Conservation (phyloP, 2,329 filamentous ascomycete species). For the Didymella segeticola region DNA sequence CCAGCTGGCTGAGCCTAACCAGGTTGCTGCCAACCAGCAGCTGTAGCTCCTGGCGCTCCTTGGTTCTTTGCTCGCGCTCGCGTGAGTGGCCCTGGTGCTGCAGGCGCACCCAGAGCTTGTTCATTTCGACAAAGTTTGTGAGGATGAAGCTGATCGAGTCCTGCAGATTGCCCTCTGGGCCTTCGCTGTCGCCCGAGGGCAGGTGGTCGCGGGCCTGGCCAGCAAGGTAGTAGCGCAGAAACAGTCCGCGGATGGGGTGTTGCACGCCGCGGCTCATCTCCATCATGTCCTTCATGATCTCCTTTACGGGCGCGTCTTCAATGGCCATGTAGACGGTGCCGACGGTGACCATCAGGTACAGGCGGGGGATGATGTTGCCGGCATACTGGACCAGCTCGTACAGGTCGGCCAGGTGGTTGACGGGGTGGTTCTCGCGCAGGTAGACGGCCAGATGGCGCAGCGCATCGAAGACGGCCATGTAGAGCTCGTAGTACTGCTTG, state of each 20-base stretch:
- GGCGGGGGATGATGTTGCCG: slow-evolving; percentile 92
- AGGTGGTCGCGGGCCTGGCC: slow-evolving; percentile 92
- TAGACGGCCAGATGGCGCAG: slow-evolving; percentile 95
- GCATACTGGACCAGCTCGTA: slow-evolving; percentile 99
- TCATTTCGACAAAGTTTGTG: slow-evolving; percentile 99
- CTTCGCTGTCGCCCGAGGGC: slow-evolving; percentile 81
- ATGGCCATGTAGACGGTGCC: slow-evolving; percentile 99
- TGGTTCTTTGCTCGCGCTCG: slow-evolving; percentile 90
- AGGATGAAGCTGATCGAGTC: slow-evolving; percentile 98
- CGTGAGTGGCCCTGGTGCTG: slow-evolving; percentile 97
- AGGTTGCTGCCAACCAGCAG: slow-evolving; percentile 95
- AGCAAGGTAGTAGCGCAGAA: slow-evolving; percentile 93
- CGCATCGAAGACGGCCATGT: slow-evolving; percentile 99
- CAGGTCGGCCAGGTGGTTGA: slow-evolving; percentile 96
- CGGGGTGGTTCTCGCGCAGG: slow-evolving; percentile 94
- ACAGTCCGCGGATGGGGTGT: slow-evolving; percentile 93
- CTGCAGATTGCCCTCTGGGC: slow-evolving; percentile 92
- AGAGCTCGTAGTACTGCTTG: slow-evolving; percentile 99
- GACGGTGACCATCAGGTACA: slow-evolving; percentile 99
- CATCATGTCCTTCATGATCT: slow-evolving; percentile 99
- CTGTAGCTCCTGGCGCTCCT: slow-evolving; percentile 94
- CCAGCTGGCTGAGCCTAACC: slow-evolving; percentile 90
- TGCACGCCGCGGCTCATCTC: slow-evolving; percentile 99
- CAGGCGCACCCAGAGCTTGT: slow-evolving; percentile 97
- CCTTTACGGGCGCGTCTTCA: slow-evolving; percentile 96